Conservation (phyloP, 2,329 filamentous ascomycete genomes). For the Biscogniauxia mediterranea region DNA sequence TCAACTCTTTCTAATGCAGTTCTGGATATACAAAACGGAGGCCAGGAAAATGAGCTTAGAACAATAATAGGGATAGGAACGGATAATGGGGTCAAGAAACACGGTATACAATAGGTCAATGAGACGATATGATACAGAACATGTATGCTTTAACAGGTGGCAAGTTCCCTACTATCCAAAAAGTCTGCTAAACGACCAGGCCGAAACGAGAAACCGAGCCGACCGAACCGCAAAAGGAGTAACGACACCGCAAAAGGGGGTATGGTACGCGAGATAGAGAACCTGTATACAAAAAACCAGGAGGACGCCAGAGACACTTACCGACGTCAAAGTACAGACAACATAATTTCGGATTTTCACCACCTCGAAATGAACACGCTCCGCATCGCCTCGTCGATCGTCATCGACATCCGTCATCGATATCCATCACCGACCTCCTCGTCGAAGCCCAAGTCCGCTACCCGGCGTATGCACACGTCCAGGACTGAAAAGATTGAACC, state of each 20-base stretch:
- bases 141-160: not conserved
- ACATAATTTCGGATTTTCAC: not conserved
- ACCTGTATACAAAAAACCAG: not conserved
- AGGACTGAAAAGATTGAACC: constrained; percentile 49
- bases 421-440: constrained; percentile 26
- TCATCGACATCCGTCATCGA: constrained; percentile 22
- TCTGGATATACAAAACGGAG: not conserved
- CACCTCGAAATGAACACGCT: not conserved
- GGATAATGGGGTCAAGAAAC: not conserved
- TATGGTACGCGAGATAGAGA: not conserved
- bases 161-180: not conserved
- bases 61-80: not conserved
- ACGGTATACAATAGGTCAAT: not conserved
- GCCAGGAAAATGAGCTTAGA: not conserved
- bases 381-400: not conserved
- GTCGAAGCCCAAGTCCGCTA: constrained; percentile 24
- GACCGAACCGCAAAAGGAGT: not conserved
- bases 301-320: not conserved
- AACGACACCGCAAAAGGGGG: not conserved
- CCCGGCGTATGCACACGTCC: constrained; percentile 37
- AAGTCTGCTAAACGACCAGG: not conserved
- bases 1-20: not conserved
- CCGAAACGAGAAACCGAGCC: no score
- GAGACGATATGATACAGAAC: not conserved
- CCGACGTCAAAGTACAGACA: not conserved